phyloP scores from a whole-genome alignment of 2,329 filamentous ascomycete genomes.

The Tolypocladium sp. region DNA sequence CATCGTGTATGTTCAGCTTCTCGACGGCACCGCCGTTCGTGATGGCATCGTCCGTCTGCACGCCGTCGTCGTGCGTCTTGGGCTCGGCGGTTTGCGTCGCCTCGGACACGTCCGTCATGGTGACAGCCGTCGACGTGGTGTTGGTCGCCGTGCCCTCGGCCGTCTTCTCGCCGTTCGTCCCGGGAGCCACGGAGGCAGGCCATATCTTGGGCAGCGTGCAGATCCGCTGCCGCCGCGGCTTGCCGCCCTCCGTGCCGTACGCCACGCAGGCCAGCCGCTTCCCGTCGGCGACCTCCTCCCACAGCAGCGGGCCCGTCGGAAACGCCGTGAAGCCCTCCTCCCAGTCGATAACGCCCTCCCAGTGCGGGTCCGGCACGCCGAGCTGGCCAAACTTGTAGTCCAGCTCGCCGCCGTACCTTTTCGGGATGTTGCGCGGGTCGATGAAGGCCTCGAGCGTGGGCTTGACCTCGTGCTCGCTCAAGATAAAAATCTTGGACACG shows the following conservation, averaged over 20 bases:
- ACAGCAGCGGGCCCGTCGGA: conserved; percentile 47
- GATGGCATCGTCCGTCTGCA: conserved; percentile 17
- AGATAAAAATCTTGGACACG: conserved; percentile 92
- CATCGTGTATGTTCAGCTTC: conserved; percentile 21
- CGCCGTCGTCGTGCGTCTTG: conserved; percentile 12
- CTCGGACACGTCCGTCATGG: conserved; percentile 9
- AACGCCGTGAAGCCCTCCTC: conserved; percentile 43
- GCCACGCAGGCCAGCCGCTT: conserved; percentile 42
- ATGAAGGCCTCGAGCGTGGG: conserved; percentile 74
- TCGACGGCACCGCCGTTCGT: conserved; percentile 18
- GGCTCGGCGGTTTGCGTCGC: conserved; percentile 16
- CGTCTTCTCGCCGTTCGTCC: conserved; percentile 5
- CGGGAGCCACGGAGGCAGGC: neutral
- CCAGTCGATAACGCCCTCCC: conserved; percentile 41
- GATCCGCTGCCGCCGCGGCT: conserved; percentile 35
- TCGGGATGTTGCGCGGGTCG: conserved; percentile 73
- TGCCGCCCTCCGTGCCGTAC: conserved; percentile 37
- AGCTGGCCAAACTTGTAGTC: conserved; percentile 73
- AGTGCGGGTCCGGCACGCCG: conserved; percentile 59
- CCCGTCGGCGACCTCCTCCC: conserved; percentile 37
- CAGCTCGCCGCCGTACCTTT: conserved; percentile 79
- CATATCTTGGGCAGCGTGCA: conserved; percentile 40
- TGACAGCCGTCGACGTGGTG: neutral
- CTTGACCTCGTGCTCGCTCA: conserved; percentile 63
- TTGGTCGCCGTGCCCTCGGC: conserved; percentile 2